Conservation (phyloP, 2,329 filamentous ascomycete genomes). For the Lachnellula willkommii region DNA sequence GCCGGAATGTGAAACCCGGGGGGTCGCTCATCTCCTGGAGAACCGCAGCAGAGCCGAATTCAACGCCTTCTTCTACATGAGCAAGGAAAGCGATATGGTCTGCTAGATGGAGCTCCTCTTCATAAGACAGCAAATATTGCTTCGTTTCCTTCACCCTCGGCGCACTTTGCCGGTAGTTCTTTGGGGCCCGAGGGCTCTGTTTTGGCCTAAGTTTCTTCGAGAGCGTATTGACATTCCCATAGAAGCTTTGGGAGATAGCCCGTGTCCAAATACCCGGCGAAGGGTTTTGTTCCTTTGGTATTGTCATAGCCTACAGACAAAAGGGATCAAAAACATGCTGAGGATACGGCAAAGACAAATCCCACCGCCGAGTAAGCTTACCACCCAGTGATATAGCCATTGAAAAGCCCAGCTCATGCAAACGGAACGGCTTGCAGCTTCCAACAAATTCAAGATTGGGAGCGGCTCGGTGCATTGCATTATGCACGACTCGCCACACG, state of each 20-base stretch:
- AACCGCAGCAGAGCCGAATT: conserved; percentile 18
- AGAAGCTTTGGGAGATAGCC: not conserved
- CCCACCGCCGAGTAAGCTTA: not conserved
- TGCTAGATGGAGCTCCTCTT: conserved; percentile 23
- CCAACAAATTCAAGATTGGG: not conserved
- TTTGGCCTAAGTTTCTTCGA: not conserved
- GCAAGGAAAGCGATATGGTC: conserved; percentile 23
- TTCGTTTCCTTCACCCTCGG: not conserved
- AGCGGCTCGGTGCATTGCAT: not conserved
- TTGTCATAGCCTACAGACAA: not conserved
- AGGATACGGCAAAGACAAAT: no score
- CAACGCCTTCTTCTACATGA: conserved; percentile 3
- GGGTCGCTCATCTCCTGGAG: conserved; percentile 14
- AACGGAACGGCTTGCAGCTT: not conserved
- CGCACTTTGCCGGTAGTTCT: not conserved
- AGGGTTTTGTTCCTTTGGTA: not conserved
- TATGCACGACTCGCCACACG: not conserved
- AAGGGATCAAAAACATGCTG: no score
- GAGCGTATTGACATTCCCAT: not conserved
- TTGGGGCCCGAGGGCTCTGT: not conserved
- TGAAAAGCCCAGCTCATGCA: not conserved
- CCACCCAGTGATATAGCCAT: not conserved
- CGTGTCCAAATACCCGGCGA: conserved; percentile 27
- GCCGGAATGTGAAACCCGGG: conserved; percentile 13
- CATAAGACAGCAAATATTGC: conserved; percentile 1